phyloP scores from a whole-genome alignment of 306 rosid species.

The Canavalia gladiata region DNA sequence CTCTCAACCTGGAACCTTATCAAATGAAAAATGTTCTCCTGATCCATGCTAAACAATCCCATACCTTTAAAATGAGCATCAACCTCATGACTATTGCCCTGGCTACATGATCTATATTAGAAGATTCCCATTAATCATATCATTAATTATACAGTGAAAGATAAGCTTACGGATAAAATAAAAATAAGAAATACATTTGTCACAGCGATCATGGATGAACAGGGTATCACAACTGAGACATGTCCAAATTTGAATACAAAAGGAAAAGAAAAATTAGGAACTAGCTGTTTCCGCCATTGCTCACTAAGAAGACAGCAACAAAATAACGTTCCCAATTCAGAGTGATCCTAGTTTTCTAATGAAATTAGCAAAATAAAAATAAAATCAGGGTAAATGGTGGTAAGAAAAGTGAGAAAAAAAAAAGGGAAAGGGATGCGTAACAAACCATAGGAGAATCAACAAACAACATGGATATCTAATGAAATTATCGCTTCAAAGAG shows the following conservation, averaged over 20 bases:
- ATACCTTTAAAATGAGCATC: conserved; percentile 1
- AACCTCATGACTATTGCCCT: neutral
- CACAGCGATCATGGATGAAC: neutral
- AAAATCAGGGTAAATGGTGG: neutral
- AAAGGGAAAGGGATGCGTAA: neutral
- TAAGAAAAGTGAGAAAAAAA: neutral
- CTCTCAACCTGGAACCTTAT: neutral
- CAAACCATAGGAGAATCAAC: neutral
- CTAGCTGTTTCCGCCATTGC: neutral
- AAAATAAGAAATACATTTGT: neutral
- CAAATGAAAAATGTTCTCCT: neutral
- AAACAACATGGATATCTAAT: neutral
- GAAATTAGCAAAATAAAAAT: neutral
- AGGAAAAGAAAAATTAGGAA: neutral
- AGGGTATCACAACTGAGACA: neutral
- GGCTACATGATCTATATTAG: neutral
- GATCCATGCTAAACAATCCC: neutral
- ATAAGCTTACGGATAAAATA: neutral
- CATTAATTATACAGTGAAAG: neutral
- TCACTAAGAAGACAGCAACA: neutral
- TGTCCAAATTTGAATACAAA: neutral
- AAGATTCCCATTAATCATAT: neutral
- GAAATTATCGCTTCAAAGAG: neutral
- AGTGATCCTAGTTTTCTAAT: neutral
- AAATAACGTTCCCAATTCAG: neutral